Evolutionary conservation across 1,284 basidiomycete species (phyloP), one percentile per base, ranked within the genome.

Genomic region (Polyporus tsugae): DNA sequence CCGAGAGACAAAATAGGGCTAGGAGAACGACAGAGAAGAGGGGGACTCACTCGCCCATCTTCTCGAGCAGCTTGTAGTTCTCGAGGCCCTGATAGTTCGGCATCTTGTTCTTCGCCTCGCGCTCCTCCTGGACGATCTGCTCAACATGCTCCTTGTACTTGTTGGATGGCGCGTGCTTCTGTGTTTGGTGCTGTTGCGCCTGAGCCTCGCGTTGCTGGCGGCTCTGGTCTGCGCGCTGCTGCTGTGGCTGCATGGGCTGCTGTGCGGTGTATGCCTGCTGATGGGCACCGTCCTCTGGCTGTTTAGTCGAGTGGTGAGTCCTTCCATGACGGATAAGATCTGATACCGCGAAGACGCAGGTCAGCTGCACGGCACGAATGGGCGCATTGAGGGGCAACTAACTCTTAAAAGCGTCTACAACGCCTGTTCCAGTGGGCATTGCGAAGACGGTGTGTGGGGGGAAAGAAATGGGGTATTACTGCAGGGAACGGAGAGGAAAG

Each of bases 31-130:
- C 41, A 49, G 61, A 65, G 62, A 59, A 63, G 41, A 60, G 13
- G 6, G 46, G 46, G 55, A 83, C 94, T 81, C 73, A 96, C 94
- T 98, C 96, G 85, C 96, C 96, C 96, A 97, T 98, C 87, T 97
- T 97, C 73, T 94, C 91, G 22, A 95, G 72, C 25, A 98, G 86
- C 70, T 86, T 87, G 82, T 89, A 97, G 69, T 89, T 89, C 80
- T 97, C 96, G 62, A 97, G 87, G 25, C 95, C 95, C 77, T 90
- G 90, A 81, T 96, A 94, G 0, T 80, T 78, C 9, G 96, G 96
- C 91, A 97, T 89, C 80, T 89, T 93, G 62, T 85, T 83, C 79
- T 91, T 92, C 46, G 89, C 85, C 73, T 91, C 86, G 53, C 90
- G 87, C 77, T 95, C 94, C 77, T 96, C 91, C 70, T 92, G 86